These are phyloP conservation scores for Melampsora occidentalis DNA, from an alignment of 1,284 basidiomycete genomes.

Conservation along the genomic window DNA sequence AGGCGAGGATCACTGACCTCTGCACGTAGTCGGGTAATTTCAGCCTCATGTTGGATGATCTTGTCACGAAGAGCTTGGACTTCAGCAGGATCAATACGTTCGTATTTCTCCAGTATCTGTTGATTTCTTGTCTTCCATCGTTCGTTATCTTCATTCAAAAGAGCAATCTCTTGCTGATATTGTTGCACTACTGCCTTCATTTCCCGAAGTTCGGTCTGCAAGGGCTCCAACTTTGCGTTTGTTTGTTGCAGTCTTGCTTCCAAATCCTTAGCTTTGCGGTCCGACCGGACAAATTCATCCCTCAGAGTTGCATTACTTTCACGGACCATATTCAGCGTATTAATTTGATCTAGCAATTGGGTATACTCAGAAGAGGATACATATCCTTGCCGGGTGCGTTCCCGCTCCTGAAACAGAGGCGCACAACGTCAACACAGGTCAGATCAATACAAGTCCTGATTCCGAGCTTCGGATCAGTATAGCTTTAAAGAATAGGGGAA, in stretches of 20 bases:
- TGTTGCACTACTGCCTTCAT: slow-evolving; percentile 72
- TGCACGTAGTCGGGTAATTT: slow-evolving; percentile 23
- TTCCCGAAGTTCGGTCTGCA: slow-evolving; percentile 67
- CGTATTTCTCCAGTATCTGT: slow-evolving; percentile 68
- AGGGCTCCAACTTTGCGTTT: slow-evolving; percentile 68
- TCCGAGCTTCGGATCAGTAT: slow-evolving; percentile 22
- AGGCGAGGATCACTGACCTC: slow-evolving; percentile 6
- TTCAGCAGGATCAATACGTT: slow-evolving; percentile 42
- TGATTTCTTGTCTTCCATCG: slow-evolving; percentile 81
- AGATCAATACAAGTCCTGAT: neutral
- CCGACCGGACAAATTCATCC: slow-evolving; percentile 67
- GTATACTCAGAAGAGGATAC: slow-evolving; percentile 75
- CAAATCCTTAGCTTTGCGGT: slow-evolving; percentile 64
- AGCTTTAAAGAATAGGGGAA: slow-evolving; percentile 45
- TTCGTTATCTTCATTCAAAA: slow-evolving; percentile 73
- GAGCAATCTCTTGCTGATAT: slow-evolving; percentile 65
- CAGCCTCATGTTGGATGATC: neutral
- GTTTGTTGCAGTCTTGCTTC: slow-evolving; percentile 56
- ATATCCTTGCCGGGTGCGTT: slow-evolving; percentile 65
- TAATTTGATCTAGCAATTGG: slow-evolving; percentile 80
- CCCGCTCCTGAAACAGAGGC: slow-evolving; percentile 64
- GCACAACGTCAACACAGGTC: neutral
- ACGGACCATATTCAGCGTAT: slow-evolving; percentile 77
- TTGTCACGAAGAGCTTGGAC: slow-evolving; percentile 41
- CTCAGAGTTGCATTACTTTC: slow-evolving; percentile 84